Percentiles rank a stretch among this genome's conserved stretches.
These are phyloP conservation scores for Tagetes patula DNA, from an alignment of 129 eudicot genomes.

Conservation along the genomic window DNA sequence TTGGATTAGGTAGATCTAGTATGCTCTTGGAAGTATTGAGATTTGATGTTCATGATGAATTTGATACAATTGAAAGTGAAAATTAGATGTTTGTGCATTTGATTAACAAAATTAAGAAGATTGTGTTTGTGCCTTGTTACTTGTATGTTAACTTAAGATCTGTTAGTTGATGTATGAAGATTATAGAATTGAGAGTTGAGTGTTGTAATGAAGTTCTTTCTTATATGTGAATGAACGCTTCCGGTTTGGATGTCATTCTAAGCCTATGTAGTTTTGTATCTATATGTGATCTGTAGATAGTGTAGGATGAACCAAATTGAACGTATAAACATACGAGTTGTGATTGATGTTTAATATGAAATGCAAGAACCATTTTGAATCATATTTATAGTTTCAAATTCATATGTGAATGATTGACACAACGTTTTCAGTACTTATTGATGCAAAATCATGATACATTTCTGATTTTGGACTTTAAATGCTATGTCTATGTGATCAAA, in stretches of 20 bases:
- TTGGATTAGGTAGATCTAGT: neutral
- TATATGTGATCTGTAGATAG: neutral
- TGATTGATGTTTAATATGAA: too few relatives aligned
- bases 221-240: neutral
- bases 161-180: neutral
- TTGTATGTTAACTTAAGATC: neutral
- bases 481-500: neutral
- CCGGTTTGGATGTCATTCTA: conserved; percentile 4
- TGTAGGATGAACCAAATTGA: neutral
- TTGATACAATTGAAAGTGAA: conserved; percentile 7
- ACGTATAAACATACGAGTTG: neutral
- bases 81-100: neutral
- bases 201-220: neutral
- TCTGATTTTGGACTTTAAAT: neutral
- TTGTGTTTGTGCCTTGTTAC: neutral
- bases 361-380: too few relatives aligned
- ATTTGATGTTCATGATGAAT: conserved; percentile 6
- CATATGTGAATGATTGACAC: neutral
- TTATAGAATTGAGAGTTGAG: neutral
- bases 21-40: neutral
- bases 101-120: neutral
- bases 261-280: conserved; percentile 8
- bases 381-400: neutral
- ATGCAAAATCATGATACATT: neutral
- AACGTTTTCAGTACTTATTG: neutral